Evolutionary conservation across 345 rosid species (phyloP).

Genomic region (Anacardium occidentale): DNA sequence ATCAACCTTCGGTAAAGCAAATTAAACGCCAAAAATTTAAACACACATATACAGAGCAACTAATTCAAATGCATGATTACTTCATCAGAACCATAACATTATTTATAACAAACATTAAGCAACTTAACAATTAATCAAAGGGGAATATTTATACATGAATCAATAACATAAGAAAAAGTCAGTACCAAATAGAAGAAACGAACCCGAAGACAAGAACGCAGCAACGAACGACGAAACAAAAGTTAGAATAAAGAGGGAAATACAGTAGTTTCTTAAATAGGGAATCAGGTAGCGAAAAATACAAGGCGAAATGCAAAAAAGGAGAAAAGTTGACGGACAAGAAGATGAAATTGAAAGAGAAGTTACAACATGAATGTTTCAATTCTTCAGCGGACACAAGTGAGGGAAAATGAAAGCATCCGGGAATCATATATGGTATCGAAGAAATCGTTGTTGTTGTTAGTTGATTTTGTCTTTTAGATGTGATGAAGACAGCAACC

Average conservation of each 20-base stretch:
- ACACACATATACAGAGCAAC: no score
- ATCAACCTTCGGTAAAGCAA: not conserved
- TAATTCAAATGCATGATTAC: not conserved
- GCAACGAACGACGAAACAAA: slow-evolving; percentile 1
- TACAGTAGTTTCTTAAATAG: no score
- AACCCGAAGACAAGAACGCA: slow-evolving; percentile 13
- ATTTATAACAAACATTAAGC: not conserved
- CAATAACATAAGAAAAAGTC: not conserved
- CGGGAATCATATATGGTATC: not conserved
- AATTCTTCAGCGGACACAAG: not conserved
- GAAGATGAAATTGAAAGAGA: no score
- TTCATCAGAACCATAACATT: not conserved
- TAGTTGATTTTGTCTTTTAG: not conserved
- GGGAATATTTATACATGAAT: not conserved
- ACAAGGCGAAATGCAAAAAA: no score
- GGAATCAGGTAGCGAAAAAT: no score
- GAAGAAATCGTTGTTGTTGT: slow-evolving; percentile 21
- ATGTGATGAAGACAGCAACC: not conserved
- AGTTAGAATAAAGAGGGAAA: no score
- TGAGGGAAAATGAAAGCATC: not conserved
- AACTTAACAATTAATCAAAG: not conserved
- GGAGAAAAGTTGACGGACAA: no score
- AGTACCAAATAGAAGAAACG: slow-evolving; percentile 3
- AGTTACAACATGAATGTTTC: no score
- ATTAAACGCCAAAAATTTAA: not conserved